Evolutionary conservation across 116 monocot species (phyloP), one percentile per base, ranked within the genome.

Genomic region (Iris pallida): DNA sequence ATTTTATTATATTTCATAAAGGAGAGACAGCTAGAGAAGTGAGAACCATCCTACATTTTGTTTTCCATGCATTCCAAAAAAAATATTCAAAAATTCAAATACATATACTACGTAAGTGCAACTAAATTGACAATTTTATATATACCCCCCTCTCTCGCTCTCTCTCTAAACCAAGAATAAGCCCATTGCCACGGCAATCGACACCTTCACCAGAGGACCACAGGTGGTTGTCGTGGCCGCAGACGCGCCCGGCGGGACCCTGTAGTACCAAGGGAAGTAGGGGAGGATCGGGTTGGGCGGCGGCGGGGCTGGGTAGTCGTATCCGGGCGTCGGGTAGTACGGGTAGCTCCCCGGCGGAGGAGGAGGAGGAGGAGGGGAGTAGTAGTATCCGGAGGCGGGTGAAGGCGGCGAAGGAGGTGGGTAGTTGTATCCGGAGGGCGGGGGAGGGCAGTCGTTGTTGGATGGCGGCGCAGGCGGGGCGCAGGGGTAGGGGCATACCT

Each of bases 251-350:
- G 83, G 59, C 8, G 83, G 79, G 20, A 79, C 15, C 47, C 59
- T 64, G 59, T 72, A 79, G 72, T 83, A 83, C 83, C 76, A 79
- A n/a, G 79, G 76, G 48, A 73, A 73, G 55, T 47, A 64, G 0
- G 73, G 73, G 15, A 64, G 55, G 42, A 73, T 73, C 4, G 73
- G 73, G 47, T 73, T 73, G 9, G 73, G 73, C 30, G 73, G 83
- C 0, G 83, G 83, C 59, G 83, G 83, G 8, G 73, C 71, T 12
- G 76, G 54, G 58, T 70, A 76, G 15, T 10, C 14, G 41, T 13
- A 45, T 5, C 40, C 9, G 0, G 79, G 76, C 0, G 83, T 64
- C 15, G 73, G 68, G 59, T 53, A 73, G 45, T 71, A 59, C 0
- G 79, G 83, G 6, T 42, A 42, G 42, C 79, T 76, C 4, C 69